A percentile compares a stretch with the other conserved stretches of the same genome.
phyloP scores from a whole-genome alignment of 106 monocot species.

The Dioscorea alata region DNA sequence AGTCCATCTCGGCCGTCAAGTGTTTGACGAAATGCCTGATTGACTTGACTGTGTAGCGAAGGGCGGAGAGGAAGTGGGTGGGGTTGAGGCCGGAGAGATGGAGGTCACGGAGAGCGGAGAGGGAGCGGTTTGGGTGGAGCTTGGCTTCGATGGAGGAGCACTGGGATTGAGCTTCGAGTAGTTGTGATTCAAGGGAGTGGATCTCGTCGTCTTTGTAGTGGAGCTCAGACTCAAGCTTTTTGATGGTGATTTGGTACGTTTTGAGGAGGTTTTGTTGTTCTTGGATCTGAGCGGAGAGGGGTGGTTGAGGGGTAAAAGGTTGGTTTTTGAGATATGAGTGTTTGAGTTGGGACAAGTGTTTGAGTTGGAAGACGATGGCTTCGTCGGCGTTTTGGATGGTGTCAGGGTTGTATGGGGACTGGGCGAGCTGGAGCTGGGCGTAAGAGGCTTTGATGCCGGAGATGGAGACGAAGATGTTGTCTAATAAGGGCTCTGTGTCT shows the following conservation, averaged over 20 bases:
- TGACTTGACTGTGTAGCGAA: slow-evolving; percentile 44
- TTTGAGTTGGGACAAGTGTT: slow-evolving; percentile 46
- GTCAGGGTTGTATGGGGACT: slow-evolving; percentile 62
- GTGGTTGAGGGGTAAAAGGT: slow-evolving; percentile 9
- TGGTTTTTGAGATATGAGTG: slow-evolving; percentile 43
- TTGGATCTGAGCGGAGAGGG: slow-evolving; percentile 43
- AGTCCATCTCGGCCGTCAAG: slow-evolving; percentile 48
- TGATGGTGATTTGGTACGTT: slow-evolving; percentile 56
- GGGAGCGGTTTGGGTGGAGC: slow-evolving; percentile 28
- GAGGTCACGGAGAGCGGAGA: slow-evolving; percentile 40
- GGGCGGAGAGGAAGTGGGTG: slow-evolving; percentile 49
- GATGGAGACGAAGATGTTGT: slow-evolving; percentile 52
- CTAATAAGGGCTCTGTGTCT: slow-evolving; percentile 29
- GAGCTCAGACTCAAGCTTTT: slow-evolving; percentile 57
- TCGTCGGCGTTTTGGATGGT: slow-evolving; percentile 61
- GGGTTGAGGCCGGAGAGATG: slow-evolving; percentile 61
- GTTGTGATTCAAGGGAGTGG: slow-evolving; percentile 21
- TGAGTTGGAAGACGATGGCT: slow-evolving; percentile 54
- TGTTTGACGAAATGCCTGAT: slow-evolving; percentile 46
- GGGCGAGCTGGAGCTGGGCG: slow-evolving; percentile 75
- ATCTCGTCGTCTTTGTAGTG: slow-evolving; percentile 31
- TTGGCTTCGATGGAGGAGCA: slow-evolving; percentile 23
- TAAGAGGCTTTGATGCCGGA: slow-evolving; percentile 85
- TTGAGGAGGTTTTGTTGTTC: slow-evolving; percentile 65
- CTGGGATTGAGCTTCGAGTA: slow-evolving; percentile 25